These are phyloP conservation scores for Chalciporus chontae DNA, from an alignment of 768 basidiomycete genomes.

Conservation along the genomic window DNA sequence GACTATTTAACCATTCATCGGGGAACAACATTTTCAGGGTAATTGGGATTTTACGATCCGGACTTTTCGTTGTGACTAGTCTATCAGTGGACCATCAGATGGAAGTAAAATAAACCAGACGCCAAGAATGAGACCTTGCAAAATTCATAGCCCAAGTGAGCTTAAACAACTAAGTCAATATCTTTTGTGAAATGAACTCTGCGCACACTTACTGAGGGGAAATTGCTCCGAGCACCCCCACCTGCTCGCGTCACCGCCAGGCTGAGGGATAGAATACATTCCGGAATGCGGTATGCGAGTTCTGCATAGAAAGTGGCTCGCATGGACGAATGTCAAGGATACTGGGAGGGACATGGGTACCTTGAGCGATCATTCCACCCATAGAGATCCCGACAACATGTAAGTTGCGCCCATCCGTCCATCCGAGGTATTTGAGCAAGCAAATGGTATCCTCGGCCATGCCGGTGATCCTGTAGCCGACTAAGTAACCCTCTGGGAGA, in stretches of 20 bases:
- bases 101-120: background rate
- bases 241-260: constrained; percentile 72
- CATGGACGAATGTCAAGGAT: background rate
- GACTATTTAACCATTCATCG: constrained; percentile 52
- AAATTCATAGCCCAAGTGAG: constrained; percentile 37
- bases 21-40: constrained; percentile 61
- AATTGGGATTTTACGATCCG: constrained; percentile 44
- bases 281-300: constrained; percentile 60
- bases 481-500: background rate
- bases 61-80: constrained; percentile 34
- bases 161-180: constrained; percentile 24
- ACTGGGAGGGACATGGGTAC: constrained; percentile 29
- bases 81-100: constrained; percentile 30
- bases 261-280: constrained; percentile 63
- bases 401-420: constrained; percentile 58
- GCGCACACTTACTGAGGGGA: constrained; percentile 53
- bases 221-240: constrained; percentile 50
- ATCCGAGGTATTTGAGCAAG: constrained; percentile 67
- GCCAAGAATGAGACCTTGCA: constrained; percentile 25
- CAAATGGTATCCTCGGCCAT: constrained; percentile 77
- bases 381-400: constrained; percentile 74
- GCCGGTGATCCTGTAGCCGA: constrained; percentile 50
- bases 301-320: constrained; percentile 40
- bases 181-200: background rate
- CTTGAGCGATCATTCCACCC: constrained; percentile 84